These are phyloP conservation scores for Eucalyptus pauciflora DNA, from an alignment of 345 rosid genomes.

Conservation along the genomic window DNA sequence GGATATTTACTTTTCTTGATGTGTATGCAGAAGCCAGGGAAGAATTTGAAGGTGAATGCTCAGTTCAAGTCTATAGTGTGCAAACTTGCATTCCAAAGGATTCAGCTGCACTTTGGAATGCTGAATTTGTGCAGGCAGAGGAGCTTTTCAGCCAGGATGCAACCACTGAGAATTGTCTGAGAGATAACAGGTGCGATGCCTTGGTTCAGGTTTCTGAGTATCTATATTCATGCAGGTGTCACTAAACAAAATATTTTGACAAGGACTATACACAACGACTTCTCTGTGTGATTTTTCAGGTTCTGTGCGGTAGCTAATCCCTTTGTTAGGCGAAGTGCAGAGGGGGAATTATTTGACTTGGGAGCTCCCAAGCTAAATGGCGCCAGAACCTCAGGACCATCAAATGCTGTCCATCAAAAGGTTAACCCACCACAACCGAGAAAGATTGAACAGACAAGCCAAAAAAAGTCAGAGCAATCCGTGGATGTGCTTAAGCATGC, in stretches of 20 bases:
- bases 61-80: conserved; percentile 72
- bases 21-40: conserved; percentile 59
- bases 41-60: conserved; percentile 57
- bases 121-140: conserved; percentile 87
- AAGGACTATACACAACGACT: neutral
- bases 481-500: conserved; percentile 14
- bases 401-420: conserved; percentile 8
- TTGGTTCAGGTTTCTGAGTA: neutral
- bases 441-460: conserved; percentile 23
- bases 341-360: conserved; percentile 18
- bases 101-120: conserved; percentile 72
- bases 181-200: conserved; percentile 61
- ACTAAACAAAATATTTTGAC: neutral
- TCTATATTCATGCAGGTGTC: conserved; percentile 3
- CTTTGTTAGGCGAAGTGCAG: conserved; percentile 43
- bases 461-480: conserved; percentile 16
- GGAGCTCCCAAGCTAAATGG: conserved; percentile 16
- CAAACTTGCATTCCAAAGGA: conserved; percentile 80
- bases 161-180: conserved; percentile 58
- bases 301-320: conserved; percentile 70
- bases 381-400: conserved; percentile 12
- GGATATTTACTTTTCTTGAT: neutral
- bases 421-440: conserved; percentile 12
- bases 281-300: conserved; percentile 22
- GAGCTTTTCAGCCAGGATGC: conserved; percentile 64